These are phyloP conservation scores for Candida tallmaniae DNA, from an alignment of 805 yeast species.

Conservation along the genomic window DNA sequence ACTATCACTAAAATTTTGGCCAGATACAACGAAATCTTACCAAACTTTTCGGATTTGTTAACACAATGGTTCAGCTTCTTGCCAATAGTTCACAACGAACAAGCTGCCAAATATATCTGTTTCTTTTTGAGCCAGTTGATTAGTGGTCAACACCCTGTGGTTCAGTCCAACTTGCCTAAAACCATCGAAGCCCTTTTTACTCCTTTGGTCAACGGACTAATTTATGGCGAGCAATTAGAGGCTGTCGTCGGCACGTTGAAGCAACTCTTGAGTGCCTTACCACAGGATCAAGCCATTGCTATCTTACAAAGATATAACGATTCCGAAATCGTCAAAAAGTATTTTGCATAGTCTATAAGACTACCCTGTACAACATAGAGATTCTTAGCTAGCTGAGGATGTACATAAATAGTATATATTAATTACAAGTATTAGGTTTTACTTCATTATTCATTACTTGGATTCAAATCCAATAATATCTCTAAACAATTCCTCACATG, in stretches of 20 bases:
- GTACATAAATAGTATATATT: no score
- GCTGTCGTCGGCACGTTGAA: slow-evolving; percentile 60
- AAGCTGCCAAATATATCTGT: slow-evolving; percentile 84
- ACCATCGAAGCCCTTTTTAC: slow-evolving; percentile 67
- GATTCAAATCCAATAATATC: slow-evolving; percentile 57
- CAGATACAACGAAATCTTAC: slow-evolving; percentile 52
- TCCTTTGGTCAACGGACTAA: slow-evolving; percentile 64
- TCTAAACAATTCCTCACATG: slow-evolving; percentile 69
- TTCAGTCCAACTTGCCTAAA: slow-evolving; percentile 50
- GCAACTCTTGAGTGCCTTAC: slow-evolving; percentile 56
- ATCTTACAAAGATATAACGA: slow-evolving; percentile 44
- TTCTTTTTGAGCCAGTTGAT: slow-evolving; percentile 69
- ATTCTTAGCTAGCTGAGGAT: slow-evolving; percentile 1
- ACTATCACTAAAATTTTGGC: slow-evolving; percentile 83
- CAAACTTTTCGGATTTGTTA: slow-evolving; percentile 59
- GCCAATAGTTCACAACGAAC: slow-evolving; percentile 80
- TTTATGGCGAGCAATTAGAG: slow-evolving; percentile 69
- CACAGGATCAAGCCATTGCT: slow-evolving; percentile 64
- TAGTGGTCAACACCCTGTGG: slow-evolving; percentile 54
- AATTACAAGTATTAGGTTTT: not conserved
- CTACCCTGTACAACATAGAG: not conserved
- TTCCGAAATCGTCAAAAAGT: slow-evolving; percentile 11
- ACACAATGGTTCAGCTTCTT: slow-evolving; percentile 76
- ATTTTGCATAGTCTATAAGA: slow-evolving; percentile 5
- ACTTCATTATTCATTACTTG: not conserved